Base-by-base conservation (phyloP, 352 stramenopile species). In the Sclerospora graminicola region DNA sequence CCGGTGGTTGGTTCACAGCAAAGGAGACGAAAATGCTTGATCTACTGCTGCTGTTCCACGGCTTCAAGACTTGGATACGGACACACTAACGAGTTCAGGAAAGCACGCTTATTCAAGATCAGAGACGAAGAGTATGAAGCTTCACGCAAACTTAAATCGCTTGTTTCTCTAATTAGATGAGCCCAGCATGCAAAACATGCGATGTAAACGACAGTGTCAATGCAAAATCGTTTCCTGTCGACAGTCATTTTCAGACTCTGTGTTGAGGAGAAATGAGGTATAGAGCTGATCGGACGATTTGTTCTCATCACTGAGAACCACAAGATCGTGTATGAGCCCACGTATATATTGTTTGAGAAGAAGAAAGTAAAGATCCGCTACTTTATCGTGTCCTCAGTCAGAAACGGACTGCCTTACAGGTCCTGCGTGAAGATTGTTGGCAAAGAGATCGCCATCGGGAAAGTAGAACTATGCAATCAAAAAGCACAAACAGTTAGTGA, bases 191-290 rank as follows among this genome's bases (percentile, higher is more conserved):
- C 95, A 89, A 64, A 98, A 98, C 55, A 96, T 85, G 26, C 95
- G 86, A 56, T 98, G 66, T 98, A 98, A 4, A 98, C 95, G 3
- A 83, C 87, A 1, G 82, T 69, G 65, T 98, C 95, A 41, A 98
- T 89, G 21, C 95, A 89, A 4, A 89, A 58, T 15, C 84, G 66
- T 16, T 66, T 60, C 36, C 69, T 54, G 24, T 54, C 27, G 8
- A 45, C 24, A 33, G 10, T 64, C 60, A 19, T 60, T 36, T 7
- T 31, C 20, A 18, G 38, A 54, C 20, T 54, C 47, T 0, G 41
- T 60, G 41, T 63, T 73, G 14, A 69, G 35, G 20, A 66, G 48
- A 48, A 71, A 68, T 20, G 50, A 48, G n/a, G 56, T 50, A 18
- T 26, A 44, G n/a, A 57, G 32, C 10, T 41, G 20, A 4, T 47